Evolutionary conservation across 768 basidiomycete species (phyloP), one percentile per base, ranked within the genome.

Genomic region (Suillus discolor): DNA sequence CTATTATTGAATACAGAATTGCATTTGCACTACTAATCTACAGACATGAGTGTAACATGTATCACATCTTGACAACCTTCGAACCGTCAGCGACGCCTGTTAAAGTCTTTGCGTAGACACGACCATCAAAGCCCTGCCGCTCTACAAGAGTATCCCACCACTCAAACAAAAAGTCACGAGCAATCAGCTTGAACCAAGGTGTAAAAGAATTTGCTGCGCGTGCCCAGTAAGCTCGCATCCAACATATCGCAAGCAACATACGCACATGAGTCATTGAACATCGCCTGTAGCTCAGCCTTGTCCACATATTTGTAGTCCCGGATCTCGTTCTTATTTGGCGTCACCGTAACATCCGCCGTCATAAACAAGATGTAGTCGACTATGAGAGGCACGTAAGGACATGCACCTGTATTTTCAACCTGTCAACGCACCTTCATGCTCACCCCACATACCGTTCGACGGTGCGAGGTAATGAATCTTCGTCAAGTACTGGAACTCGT

Each of bases 121-220:
- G 80, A 9, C 91, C 92, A 20, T 87, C 72, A 15, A 66, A 69
- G 66, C 81, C 81, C 74, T 81, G 87, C 44, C 92, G 88, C 62
- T 80, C 80, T 67, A 91, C 72, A 51, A 99, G 87, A 67, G 92
- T 90, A 72, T 97, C 95, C 97, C 97, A 99, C 97, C 97, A 99
- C 28, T 93, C 94, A 74, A 96, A 99, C 51, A 99, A 84, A 78
- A 97, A 97, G 75, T 98, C 95, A 4, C 96, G 88, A 2, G 95
- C 96, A 73, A 99, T 99, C 36, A 99, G 88, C 77, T 96, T 94
- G 88, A 99, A 99, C 97, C 97, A 99, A 0, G 97, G 97, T 8
- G 97, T 99, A 78, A 99, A 99, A 2, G 85, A 87, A 76, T 93
- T 93, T 64, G 79, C 94, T 97, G 71, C 6, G 9, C 66, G 63